Percentiles rank a stretch among this genome's conserved stretches.
Evolutionary conservation across 1,284 basidiomycete genomes (phyloP).

Genomic region (Microbotryum lychnidis-dioicae): DNA sequence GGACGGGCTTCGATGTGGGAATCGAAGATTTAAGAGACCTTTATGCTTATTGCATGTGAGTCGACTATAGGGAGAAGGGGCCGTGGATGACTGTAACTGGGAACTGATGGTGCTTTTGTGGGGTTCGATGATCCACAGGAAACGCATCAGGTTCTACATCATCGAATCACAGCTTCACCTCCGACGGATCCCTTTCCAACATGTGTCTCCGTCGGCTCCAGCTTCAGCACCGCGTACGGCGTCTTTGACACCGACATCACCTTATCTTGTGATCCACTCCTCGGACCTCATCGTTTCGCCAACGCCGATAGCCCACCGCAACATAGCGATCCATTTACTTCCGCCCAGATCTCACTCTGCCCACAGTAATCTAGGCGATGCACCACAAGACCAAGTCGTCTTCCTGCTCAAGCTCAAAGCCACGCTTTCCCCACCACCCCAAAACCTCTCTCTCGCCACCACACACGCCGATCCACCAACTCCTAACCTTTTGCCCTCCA

Average conservation of each 20-base stretch:
- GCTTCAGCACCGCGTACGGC: neutral
- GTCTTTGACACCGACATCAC: neutral
- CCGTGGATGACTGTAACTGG: neutral
- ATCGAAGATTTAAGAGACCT: slow-evolving; percentile 61
- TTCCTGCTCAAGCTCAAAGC: too few relatives aligned
- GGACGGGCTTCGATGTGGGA: slow-evolving; percentile 53
- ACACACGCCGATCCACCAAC: too few relatives aligned
- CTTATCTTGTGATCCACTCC: slow-evolving; percentile 5
- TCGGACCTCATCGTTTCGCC: neutral
- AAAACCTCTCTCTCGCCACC: too few relatives aligned
- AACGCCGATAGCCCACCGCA: too few relatives aligned
- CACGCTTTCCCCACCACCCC: too few relatives aligned
- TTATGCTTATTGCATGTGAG: slow-evolving; percentile 70
- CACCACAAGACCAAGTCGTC: too few relatives aligned
- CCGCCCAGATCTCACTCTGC: too few relatives aligned
- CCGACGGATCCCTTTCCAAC: slow-evolving; percentile 63
- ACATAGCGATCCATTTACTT: too few relatives aligned
- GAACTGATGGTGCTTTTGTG: neutral
- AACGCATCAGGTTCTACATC: slow-evolving; percentile 78
- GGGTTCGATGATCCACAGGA: slow-evolving; percentile 51
- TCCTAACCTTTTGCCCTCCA: too few relatives aligned
- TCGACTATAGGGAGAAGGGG: neutral
- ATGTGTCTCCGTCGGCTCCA: slow-evolving; percentile 50
- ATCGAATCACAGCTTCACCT: slow-evolving; percentile 79
- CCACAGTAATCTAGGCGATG: too few relatives aligned